Conservation (phyloP, 768 basidiomycete species). For the Pleurotus ostreatus region DNA sequence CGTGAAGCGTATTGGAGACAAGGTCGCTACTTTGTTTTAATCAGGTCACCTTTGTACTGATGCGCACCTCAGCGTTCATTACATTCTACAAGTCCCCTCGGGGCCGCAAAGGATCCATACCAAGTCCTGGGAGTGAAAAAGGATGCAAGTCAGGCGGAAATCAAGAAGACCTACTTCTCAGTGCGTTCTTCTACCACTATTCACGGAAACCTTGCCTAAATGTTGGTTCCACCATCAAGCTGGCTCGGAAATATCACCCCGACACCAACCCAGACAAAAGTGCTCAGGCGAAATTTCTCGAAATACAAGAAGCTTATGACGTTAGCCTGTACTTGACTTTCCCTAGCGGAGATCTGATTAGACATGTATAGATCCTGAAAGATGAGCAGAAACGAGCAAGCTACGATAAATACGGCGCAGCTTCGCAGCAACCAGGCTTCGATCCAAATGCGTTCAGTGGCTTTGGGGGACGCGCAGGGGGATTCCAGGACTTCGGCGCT, state of each 20-base stretch:
- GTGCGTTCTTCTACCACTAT: constrained; percentile 44
- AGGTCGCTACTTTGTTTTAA: constrained; percentile 26
- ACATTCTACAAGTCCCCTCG: constrained; percentile 59
- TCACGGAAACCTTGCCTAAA: not conserved
- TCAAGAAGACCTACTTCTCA: constrained; percentile 96
- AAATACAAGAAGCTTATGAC: constrained; percentile 97
- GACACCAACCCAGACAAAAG: constrained; percentile 93
- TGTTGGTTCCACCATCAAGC: constrained; percentile 41
- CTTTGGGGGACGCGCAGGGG: constrained; percentile 46
- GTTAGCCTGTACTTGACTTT: constrained; percentile 12
- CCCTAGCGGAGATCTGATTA: not conserved
- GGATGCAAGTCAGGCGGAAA: constrained; percentile 81
- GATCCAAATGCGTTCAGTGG: constrained; percentile 79
- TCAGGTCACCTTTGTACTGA: constrained; percentile 14
- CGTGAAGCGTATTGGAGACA: constrained; percentile 30
- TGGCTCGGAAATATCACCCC: constrained; percentile 97
- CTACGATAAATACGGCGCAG: constrained; percentile 89
- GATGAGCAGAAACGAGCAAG: constrained; percentile 90
- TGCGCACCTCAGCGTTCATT: constrained; percentile 55
- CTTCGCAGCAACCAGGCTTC: constrained; percentile 92
- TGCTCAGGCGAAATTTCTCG: constrained; percentile 90
- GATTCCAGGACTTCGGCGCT: constrained; percentile 68
- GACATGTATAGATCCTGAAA: constrained; percentile 69
- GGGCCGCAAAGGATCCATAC: constrained; percentile 82
- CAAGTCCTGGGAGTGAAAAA: constrained; percentile 82